A percentile compares a stretch with the other conserved stretches of the same genome.
Conservation (phyloP, 1,139 yeast species). For the Lodderomyces pseudojiufengensis region DNA sequence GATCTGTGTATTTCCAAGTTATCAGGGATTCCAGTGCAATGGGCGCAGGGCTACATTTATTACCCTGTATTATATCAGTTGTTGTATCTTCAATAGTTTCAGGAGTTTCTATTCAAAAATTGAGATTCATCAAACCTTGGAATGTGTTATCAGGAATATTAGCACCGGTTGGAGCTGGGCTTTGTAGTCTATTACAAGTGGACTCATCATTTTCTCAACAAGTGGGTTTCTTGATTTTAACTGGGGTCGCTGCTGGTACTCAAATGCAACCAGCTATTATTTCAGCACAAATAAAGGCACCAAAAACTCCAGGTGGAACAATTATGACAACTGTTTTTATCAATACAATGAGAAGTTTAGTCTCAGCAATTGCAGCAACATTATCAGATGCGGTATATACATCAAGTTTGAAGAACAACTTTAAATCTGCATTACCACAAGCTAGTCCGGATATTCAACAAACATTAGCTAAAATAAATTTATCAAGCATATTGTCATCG, state of each 20-base stretch:
- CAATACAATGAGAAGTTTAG: slow-evolving; percentile 29
- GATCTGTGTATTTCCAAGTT: slow-evolving; percentile 38
- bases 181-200: slow-evolving; percentile 28
- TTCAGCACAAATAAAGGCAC: slow-evolving; percentile 33
- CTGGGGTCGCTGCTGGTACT: slow-evolving; percentile 30
- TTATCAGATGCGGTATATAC: slow-evolving; percentile 35
- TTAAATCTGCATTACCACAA: slow-evolving; percentile 16
- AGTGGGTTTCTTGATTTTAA: slow-evolving; percentile 34
- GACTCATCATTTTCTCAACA: slow-evolving; percentile 25
- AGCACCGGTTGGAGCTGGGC: slow-evolving; percentile 34
- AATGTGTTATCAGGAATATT: slow-evolving; percentile 23
- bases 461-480: slow-evolving; percentile 18
- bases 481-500: slow-evolving; percentile 17
- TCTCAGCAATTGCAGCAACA: slow-evolving; percentile 28
- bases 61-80: slow-evolving; percentile 35
- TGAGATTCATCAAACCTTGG: slow-evolving; percentile 30
- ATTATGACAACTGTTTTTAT: slow-evolving; percentile 35
- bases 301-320: slow-evolving; percentile 33
- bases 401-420: slow-evolving; percentile 23
- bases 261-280: slow-evolving; percentile 28
- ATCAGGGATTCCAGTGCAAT: slow-evolving; percentile 30
- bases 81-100: slow-evolving; percentile 27
- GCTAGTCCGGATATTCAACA: slow-evolving; percentile 16
- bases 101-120: slow-evolving; percentile 30
- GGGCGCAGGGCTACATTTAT: slow-evolving; percentile 37